These are phyloP conservation scores for Ulota crispa DNA, from an alignment of 225 moss, liverwort and hornwort species.

Conservation along the genomic window DNA sequence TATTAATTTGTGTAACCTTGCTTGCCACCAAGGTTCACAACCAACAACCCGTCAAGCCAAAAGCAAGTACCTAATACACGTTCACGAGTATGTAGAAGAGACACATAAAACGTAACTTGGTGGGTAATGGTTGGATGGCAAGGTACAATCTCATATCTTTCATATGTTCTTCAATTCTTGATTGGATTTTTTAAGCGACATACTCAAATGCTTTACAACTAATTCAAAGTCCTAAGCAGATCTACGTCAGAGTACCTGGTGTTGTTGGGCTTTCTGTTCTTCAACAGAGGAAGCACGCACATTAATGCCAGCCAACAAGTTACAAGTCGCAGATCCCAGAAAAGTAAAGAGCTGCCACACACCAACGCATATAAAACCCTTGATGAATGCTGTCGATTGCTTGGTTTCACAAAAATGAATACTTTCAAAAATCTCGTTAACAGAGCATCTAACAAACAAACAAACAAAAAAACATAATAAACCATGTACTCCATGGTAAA, in stretches of 20 bases:
- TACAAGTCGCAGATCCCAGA: conserved; percentile 80
- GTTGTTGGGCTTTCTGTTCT: conserved; percentile 57
- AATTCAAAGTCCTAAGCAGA: background rate
- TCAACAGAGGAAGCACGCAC: conserved; percentile 45
- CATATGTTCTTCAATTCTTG: no score
- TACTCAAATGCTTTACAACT: background rate
- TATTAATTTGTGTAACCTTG: no score
- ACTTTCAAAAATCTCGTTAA: conserved; percentile 10
- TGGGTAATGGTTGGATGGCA: no score
- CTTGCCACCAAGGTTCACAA: no score
- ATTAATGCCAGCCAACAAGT: conserved; percentile 63
- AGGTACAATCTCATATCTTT: no score
- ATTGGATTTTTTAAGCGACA: no score
- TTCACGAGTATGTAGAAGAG: no score
- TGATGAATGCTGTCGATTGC: conserved; percentile 7
- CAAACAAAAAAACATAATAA: background rate
- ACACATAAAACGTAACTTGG: no score
- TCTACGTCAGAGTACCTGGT: conserved; percentile 44
- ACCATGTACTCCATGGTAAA: background rate
- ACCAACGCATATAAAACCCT: background rate
- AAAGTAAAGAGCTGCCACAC: conserved; percentile 66
- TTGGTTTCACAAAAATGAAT: conserved; percentile 9
- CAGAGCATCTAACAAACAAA: background rate
- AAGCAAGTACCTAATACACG: no score
- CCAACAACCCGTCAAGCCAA: no score